Conservation (phyloP, 2,329 filamentous ascomycete species). For the Microdochium trichocladiopsis region DNA sequence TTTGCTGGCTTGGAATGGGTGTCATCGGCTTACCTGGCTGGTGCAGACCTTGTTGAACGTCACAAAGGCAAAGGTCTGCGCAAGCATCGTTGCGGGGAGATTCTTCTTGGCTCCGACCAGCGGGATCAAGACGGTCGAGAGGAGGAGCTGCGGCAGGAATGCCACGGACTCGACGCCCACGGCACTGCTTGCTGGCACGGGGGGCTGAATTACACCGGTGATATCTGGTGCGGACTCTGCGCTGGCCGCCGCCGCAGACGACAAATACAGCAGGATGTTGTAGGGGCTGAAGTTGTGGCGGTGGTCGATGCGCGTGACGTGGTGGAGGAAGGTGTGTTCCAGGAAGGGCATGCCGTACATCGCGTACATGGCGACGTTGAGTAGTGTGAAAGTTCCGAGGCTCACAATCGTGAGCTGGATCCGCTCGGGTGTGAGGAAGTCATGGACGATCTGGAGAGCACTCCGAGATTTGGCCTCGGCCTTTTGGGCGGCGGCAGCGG, state of each 20-base stretch:
- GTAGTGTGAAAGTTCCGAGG: slow-evolving; percentile 60
- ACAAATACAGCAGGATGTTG: slow-evolving; percentile 83
- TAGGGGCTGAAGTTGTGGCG: slow-evolving; percentile 98
- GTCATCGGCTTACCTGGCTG: slow-evolving; percentile 62
- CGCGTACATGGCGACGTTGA: slow-evolving; percentile 75
- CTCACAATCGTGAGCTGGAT: slow-evolving; percentile 56
- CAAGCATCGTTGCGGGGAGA: slow-evolving; percentile 77
- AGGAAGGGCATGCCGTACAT: slow-evolving; percentile 77
- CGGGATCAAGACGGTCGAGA: slow-evolving; percentile 72
- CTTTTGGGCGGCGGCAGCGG: background rate
- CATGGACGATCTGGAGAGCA: slow-evolving; percentile 15
- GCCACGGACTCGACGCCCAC: slow-evolving; percentile 64
- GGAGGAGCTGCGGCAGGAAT: slow-evolving; percentile 79
- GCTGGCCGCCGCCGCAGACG: slow-evolving; percentile 49
- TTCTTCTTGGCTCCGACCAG: slow-evolving; percentile 73
- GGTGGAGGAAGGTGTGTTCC: slow-evolving; percentile 86
- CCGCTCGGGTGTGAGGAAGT: slow-evolving; percentile 47
- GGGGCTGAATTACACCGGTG: background rate
- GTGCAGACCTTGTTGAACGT: slow-evolving; percentile 99
- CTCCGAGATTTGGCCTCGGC: slow-evolving; percentile 8
- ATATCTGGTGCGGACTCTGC: background rate
- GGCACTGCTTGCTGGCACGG: background rate
- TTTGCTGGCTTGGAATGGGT: too few relatives aligned
- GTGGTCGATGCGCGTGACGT: slow-evolving; percentile 88
- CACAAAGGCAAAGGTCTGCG: slow-evolving; percentile 95